Evolutionary conservation across 768 basidiomycete genomes (phyloP), one percentile per base, ranked within the genome.

Genomic region (Pleurotus eryngii): DNA sequence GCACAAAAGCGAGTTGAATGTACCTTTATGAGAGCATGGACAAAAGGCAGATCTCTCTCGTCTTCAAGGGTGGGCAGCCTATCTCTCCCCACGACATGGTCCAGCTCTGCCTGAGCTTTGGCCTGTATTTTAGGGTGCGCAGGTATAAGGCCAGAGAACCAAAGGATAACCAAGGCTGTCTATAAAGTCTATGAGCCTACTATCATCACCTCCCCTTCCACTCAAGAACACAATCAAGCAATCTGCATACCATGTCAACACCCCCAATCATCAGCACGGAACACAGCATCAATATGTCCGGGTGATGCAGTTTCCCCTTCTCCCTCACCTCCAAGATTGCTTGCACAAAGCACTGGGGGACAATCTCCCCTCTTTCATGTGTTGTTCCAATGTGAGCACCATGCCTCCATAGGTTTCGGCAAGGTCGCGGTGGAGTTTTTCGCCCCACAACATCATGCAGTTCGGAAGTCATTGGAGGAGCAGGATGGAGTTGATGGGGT

Each of bases 261-360:
- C 78, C 78, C 3, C 74, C 78, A 14, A 78, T 72, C 68, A 74
- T 77, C 57, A 78, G 77, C 4, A 70, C 75, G 4, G 74, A 65
- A n/a, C 72, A 70, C 11, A 80, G 64, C 30, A 78, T 75, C 5
- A 65, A 49, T 66, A 76, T 73, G 60, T 80, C 79, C 2, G 72
- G 46, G 47, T 68, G 60, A 56, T 74, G 73, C 22, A 79, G 62
- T 6, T 64, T 51, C 40, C 77, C 75, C 48, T 73, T 65, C 18
- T 72, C 65, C 56, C 63, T 66, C 24, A 60, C 55, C 18, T 67
- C 39, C 1, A 80, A 55, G 51, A 78, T 58, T 15, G 68, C 72
- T 55, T 76, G 78, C 0, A 67, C 76, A 4, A 80, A 59, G 59
- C 77, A 80, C 49, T 78, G 73, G 17, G 77, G 75, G 8, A 79